Base-by-base conservation (phyloP, 2,329 filamentous ascomycete species). In the Raffaelea ambrosiae region DNA sequence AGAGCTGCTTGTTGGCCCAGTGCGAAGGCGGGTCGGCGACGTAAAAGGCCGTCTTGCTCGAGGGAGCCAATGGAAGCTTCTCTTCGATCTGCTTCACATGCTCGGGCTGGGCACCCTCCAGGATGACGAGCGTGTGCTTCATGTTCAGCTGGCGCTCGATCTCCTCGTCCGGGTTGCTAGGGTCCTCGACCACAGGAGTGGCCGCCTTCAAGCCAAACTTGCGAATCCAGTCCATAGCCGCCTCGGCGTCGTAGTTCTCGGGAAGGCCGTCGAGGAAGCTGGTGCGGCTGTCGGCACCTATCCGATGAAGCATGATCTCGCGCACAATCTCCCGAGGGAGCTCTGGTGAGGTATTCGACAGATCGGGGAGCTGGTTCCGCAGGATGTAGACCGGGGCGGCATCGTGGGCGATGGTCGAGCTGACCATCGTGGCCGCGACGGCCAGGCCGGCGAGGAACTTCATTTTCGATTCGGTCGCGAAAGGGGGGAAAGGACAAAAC, bases 251-350 rank as follows among this genome's bases (percentile, higher is more conserved):
- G 50, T 67, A 54, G 31, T 61, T 63, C 23, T 64, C 60, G 35
- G 66, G 70, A 45, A 72, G 66, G 56, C 70, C 73, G 59, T 64
- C 70, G 57, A 67, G 67, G 54, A 67, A 69, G 54, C 71, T 70
- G 53, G 69, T 73, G 58, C 69, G 70, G 57, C 69, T 66, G 31
- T 66, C 61, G 48, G 67, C 65, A 18, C 69, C 69, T 49, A 80
- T 63, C 45, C 79, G 74, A 59, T 80, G 77, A 13, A 80, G 71
- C 43, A 83, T 61, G 57, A 84, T 70, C 51, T 82, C 69, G 58
- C 76, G 71, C 49, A 74, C 76, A 59, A 79, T 66, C 60, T 74
- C 70, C 55, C 71, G 70, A 43, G 71, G 64, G 42, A 66, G 57
- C 43, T 63, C 52, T 3, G 45, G 18, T 3, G 48, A n/a, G n/a